Percentiles rank a stretch among this genome's conserved stretches.
phyloP scores from a whole-genome alignment of 116 monocot species.

The Dioscorea cayenensis region DNA sequence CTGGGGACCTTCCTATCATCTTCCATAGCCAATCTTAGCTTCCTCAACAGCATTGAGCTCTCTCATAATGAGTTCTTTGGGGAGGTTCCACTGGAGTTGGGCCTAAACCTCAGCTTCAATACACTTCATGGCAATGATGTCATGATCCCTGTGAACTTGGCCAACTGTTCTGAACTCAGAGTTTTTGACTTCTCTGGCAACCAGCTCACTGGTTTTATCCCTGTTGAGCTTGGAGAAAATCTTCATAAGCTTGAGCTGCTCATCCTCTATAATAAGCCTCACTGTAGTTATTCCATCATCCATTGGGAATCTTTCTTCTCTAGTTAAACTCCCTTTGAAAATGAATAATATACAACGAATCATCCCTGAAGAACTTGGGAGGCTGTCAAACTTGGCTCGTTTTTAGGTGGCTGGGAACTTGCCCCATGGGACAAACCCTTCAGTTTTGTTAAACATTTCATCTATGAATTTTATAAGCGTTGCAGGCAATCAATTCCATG shows the following conservation, averaged over 20 bases:
- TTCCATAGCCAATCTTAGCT: neutral
- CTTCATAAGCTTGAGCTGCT: no score
- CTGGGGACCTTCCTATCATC: neutral
- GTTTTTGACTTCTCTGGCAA: no score
- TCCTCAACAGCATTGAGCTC: neutral
- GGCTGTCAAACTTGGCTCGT: no score
- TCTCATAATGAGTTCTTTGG: neutral
- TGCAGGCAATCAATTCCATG: neutral
- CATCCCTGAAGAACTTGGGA: no score
- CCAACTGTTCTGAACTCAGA: neutral
- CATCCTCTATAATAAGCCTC: no score
- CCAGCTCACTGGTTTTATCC: no score
- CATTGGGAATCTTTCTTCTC: no score
- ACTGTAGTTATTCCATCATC: no score
- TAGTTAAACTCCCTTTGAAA: no score
- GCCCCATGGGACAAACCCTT: constrained; percentile 7
- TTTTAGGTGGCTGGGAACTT: neutral
- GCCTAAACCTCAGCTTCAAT: neutral
- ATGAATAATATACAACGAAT: no score
- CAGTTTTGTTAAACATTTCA: neutral
- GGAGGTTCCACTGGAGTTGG: neutral
- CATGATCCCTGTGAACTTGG: neutral
- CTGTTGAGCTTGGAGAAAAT: no score
- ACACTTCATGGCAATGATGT: neutral
- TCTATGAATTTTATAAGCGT: neutral